Conservation (phyloP, 495 filamentous ascomycete species). For the Penicillium angulare region DNA sequence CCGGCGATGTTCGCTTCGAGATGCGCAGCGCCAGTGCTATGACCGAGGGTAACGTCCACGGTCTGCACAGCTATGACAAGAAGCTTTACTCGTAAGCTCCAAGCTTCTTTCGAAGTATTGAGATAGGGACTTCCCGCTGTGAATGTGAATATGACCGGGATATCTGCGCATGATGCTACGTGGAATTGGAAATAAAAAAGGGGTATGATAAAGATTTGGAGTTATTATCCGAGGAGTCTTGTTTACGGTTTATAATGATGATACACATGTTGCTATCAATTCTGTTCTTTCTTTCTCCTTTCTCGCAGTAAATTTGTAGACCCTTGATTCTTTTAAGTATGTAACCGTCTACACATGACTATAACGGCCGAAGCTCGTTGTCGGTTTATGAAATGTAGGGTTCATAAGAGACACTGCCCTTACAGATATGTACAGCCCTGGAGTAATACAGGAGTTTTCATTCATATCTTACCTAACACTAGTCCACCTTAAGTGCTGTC, state of each 20-base stretch:
- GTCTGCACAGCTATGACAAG: conserved; percentile 97
- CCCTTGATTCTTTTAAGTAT: background rate
- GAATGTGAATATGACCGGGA: conserved; percentile 23
- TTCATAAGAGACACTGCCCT: no score
- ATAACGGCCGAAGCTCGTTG: no score
- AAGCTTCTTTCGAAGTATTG: conserved; percentile 12
- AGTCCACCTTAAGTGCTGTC: no score
- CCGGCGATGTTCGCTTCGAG: conserved; percentile 87
- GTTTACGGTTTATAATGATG: conserved; percentile 25
- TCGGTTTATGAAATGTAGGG: no score
- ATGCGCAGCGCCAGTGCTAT: conserved; percentile 89
- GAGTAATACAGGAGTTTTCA: no score
- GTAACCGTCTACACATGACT: no score
- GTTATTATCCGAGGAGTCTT: conserved; percentile 33
- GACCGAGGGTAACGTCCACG: conserved; percentile 92
- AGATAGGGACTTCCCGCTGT: conserved; percentile 18
- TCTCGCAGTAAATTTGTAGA: background rate
- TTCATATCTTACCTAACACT: no score
- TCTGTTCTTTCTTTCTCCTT: no score
- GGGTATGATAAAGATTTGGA: conserved; percentile 29
- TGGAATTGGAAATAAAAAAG: conserved; percentile 37
- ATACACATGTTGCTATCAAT: no score
- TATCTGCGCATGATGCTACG: conserved; percentile 32
- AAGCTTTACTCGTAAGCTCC: conserved; percentile 84
- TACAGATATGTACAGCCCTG: no score